A percentile compares a stretch with the other conserved stretches of the same genome.
Conservation (phyloP, 495 filamentous ascomycete species). For the Usnea hakonensis region DNA sequence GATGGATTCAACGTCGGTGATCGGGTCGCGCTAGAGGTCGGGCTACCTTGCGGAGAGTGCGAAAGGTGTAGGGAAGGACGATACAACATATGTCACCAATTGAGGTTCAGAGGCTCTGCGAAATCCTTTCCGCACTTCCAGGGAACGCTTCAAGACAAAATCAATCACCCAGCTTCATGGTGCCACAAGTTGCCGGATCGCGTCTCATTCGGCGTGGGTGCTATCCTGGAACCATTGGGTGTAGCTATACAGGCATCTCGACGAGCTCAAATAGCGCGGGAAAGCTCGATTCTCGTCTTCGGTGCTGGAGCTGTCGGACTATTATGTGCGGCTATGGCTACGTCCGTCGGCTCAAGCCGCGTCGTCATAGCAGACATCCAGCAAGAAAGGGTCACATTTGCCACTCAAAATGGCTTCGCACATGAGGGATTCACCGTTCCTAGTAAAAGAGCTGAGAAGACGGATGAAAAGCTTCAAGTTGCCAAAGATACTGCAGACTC, state of each 20-base stretch:
- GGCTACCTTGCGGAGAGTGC: constrained; percentile 68
- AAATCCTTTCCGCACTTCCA: constrained; percentile 73
- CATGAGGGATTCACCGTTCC: constrained; percentile 56
- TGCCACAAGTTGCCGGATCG: constrained; percentile 59
- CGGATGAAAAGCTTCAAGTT: constrained; percentile 49
- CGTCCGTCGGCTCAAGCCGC: constrained; percentile 56
- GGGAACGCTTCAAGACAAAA: constrained; percentile 71
- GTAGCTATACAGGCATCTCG: constrained; percentile 71
- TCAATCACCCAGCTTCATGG: constrained; percentile 67
- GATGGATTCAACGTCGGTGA: constrained; percentile 47
- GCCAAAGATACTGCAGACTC: constrained; percentile 51
- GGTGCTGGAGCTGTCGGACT: constrained; percentile 78
- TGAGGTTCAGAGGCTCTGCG: constrained; percentile 72
- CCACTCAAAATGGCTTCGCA: constrained; percentile 59
- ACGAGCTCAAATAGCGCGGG: constrained; percentile 48
- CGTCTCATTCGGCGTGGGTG: constrained; percentile 61
- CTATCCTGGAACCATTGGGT: constrained; percentile 68
- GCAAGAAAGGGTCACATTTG: constrained; percentile 61
- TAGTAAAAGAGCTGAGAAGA: constrained; percentile 41
- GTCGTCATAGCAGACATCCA: constrained; percentile 79
- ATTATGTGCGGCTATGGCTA: constrained; percentile 56
- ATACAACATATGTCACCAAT: constrained; percentile 78
- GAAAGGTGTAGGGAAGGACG: constrained; percentile 56
- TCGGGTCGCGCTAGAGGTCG: constrained; percentile 74
- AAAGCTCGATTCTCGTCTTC: constrained; percentile 59